Evolutionary conservation across 1,139 yeast genomes (phyloP).

Genomic region (Nadsonia starkeyi-henricii): DNA sequence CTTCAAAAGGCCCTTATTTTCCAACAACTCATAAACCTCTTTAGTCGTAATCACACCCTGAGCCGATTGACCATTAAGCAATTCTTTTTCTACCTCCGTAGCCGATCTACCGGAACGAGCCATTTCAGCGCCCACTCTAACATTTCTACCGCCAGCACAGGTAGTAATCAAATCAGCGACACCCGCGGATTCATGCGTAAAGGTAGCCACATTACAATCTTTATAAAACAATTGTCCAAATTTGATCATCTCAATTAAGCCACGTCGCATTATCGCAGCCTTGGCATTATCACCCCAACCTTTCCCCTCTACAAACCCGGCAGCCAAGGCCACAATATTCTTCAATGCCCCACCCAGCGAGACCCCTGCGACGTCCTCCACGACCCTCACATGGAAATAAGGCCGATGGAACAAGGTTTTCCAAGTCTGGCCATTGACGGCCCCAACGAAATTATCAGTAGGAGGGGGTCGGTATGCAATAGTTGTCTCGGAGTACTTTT

Average conservation of each 20-base stretch:
- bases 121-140: constrained; percentile 56
- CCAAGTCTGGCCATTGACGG: constrained; percentile 53
- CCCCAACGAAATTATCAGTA: constrained; percentile 51
- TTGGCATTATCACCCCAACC: constrained; percentile 99
- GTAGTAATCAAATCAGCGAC: constrained; percentile 95
- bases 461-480: constrained; percentile 67
- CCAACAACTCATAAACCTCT: constrained; percentile 79
- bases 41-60: constrained; percentile 83
- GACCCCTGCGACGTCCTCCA: constrained; percentile 85
- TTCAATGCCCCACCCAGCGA: constrained; percentile 91
- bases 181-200: constrained; percentile 87
- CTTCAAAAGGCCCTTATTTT: constrained; percentile 39
- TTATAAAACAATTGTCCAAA: constrained; percentile 70
- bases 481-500: constrained; percentile 91
- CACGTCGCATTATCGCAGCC: constrained; percentile 91
- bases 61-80: constrained; percentile 85
- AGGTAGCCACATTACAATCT: constrained; percentile 57
- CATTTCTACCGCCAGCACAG: constrained; percentile 93
- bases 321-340: constrained; percentile 85
- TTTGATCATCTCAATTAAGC: constrained; percentile 71
- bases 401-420: constrained; percentile 83
- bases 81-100: constrained; percentile 62
- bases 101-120: constrained; percentile 59
- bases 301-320: constrained; percentile 88
- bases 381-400: constrained; percentile 84